Evolutionary conservation across 2,329 filamentous ascomycete species (phyloP).

Genomic region (Neonectria coccinea): DNA sequence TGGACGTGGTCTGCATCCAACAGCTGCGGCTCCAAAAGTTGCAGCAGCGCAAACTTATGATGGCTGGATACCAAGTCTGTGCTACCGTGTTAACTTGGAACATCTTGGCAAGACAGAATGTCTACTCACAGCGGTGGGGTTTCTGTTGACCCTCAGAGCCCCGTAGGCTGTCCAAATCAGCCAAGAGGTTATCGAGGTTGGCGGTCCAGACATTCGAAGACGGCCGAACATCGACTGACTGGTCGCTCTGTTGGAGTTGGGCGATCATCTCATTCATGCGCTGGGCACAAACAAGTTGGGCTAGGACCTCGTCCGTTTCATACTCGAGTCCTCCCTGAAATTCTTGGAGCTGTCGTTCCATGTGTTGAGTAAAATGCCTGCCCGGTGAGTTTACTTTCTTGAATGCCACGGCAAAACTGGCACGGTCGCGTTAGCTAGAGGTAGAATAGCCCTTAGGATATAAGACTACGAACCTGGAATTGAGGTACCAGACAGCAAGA

Average conservation of each 20-base stretch:
- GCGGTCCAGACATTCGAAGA: background rate
- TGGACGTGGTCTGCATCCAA: background rate
- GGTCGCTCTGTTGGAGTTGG: conserved; percentile 22
- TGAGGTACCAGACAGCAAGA: conserved; percentile 29
- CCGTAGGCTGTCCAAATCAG: conserved; percentile 13
- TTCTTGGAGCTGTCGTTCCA: conserved; percentile 20
- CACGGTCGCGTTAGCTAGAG: background rate
- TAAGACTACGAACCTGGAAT: conserved; percentile 19
- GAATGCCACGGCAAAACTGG: conserved; percentile 20
- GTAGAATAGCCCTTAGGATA: background rate
- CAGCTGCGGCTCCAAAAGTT: conserved; percentile 20
- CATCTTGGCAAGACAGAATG: background rate
- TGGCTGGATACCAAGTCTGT: conserved; percentile 25
- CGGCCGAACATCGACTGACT: conserved; percentile 14
- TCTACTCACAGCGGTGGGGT: background rate
- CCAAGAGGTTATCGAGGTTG: conserved; percentile 10
- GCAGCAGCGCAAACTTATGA: conserved; percentile 19
- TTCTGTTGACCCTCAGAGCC: background rate
- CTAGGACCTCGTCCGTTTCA: conserved; percentile 22
- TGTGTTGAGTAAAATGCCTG: conserved; percentile 9
- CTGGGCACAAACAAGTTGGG: conserved; percentile 25
- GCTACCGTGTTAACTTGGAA: background rate
- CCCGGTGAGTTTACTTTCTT: conserved; percentile 20
- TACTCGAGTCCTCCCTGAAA: conserved; percentile 20
- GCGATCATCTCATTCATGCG: conserved; percentile 22